Evolutionary conservation across 2,329 filamentous ascomycete species (phyloP).

Genomic region (Cercospora sp.): DNA sequence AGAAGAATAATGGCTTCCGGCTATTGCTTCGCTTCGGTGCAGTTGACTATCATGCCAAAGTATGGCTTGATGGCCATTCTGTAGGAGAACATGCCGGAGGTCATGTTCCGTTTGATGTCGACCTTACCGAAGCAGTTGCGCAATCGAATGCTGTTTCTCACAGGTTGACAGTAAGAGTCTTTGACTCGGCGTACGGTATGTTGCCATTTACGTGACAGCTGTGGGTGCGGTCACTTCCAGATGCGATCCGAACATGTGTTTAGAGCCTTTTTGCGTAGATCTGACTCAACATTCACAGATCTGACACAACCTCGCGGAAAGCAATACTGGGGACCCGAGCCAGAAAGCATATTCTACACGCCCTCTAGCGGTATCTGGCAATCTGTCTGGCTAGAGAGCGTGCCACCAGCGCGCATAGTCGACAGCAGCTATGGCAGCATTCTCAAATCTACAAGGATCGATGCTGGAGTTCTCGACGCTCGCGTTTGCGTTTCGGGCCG

Average conservation of each 20-base stretch:
- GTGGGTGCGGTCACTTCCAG: neutral
- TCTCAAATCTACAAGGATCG: conserved; percentile 56
- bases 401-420: conserved; percentile 54
- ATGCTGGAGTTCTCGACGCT: conserved; percentile 53
- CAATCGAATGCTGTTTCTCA: conserved; percentile 21
- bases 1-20: conserved; percentile 40
- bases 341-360: conserved; percentile 69
- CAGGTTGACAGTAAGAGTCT: conserved; percentile 58
- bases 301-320: conserved; percentile 66
- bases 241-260: too few relatives aligned
- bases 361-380: conserved; percentile 76
- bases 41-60: conserved; percentile 61
- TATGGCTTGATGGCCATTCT: conserved; percentile 57
- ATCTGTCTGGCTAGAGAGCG: conserved; percentile 66
- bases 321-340: conserved; percentile 61
- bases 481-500: conserved; percentile 53
- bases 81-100: conserved; percentile 60
- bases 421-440: conserved; percentile 61
- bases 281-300: conserved; percentile 41
- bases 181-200: conserved; percentile 58
- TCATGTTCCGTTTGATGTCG: conserved; percentile 59
- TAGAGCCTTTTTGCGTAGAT: neutral
- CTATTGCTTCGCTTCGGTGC: conserved; percentile 60
- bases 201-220: neutral
- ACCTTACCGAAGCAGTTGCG: conserved; percentile 51